These are phyloP conservation scores for Tetrapisispora phaffii DNA, from an alignment of 805 yeast genomes.

Conservation along the genomic window DNA sequence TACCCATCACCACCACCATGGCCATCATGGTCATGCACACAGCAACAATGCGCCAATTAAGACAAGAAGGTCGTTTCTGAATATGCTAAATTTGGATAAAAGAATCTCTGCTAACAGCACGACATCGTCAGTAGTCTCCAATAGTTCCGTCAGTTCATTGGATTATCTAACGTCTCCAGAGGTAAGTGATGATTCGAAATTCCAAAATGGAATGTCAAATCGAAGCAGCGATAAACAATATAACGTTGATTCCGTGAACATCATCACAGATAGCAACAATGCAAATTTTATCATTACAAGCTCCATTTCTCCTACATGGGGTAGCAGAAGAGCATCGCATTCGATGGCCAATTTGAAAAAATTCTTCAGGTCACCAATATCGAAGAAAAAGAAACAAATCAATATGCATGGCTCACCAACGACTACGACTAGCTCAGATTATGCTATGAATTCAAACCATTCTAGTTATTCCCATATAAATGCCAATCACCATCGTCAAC, in stretches of 20 bases:
- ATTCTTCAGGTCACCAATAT: slow-evolving; percentile 40
- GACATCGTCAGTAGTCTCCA: neutral
- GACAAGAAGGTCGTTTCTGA: neutral
- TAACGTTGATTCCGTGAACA: neutral
- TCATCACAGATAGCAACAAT: slow-evolving; percentile 1
- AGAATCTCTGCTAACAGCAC: neutral
- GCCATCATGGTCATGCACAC: neutral
- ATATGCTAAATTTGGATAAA: neutral
- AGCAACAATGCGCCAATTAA: neutral
- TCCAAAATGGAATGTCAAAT: neutral
- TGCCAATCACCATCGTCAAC: neutral
- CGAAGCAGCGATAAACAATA: neutral
- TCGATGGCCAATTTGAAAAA: slow-evolving; percentile 67
- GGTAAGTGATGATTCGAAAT: neutral
- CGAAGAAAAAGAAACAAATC: neutral
- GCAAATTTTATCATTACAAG: neutral
- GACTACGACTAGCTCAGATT: neutral
- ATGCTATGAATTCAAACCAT: neutral
- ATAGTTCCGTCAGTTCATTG: slow-evolving; percentile 1
- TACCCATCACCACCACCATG: neutral
- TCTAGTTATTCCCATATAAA: neutral
- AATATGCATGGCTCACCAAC: slow-evolving; percentile 2
- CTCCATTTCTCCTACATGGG: neutral
- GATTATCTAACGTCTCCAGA: slow-evolving; percentile 10
- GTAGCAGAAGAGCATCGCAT: slow-evolving; percentile 16